phyloP scores from a whole-genome alignment of 345 rosid genomes.

The Populus davidiana region DNA sequence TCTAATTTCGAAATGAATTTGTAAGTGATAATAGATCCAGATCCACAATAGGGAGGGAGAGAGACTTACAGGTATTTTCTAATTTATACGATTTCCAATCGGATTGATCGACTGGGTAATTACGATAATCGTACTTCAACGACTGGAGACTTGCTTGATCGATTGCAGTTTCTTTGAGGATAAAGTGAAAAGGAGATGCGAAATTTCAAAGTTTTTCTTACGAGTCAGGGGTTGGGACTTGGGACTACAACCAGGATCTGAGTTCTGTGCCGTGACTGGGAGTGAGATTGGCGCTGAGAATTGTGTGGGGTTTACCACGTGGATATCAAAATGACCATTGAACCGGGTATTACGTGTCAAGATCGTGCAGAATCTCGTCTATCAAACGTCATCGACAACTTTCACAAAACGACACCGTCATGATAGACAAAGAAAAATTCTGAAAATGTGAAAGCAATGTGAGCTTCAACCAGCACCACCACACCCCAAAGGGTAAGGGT shows the following conservation, averaged over 20 bases:
- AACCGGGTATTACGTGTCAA: neutral
- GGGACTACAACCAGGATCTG: neutral
- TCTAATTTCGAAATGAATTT: too few species aligned
- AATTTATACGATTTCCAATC: neutral
- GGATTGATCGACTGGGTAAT: too few species aligned
- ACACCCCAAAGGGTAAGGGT: neutral
- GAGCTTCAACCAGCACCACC: slow-evolving; percentile 2
- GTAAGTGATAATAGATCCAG: neutral
- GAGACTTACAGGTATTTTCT: slow-evolving; percentile 19
- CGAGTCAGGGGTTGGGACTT: neutral
- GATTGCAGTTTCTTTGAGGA: neutral
- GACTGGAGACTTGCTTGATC: neutral
- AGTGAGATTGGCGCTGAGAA: neutral
- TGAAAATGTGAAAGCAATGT: neutral
- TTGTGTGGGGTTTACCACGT: neutral
- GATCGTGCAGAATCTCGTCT: neutral
- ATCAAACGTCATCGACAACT: neutral
- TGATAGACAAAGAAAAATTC: neutral
- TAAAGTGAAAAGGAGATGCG: neutral
- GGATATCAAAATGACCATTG: neutral
- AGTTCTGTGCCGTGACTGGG: neutral
- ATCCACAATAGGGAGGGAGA: neutral
- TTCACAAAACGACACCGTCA: slow-evolving; percentile 5
- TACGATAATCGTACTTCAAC: neutral
- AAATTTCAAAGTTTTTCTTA: neutral